Evolutionary conservation across 345 rosid genomes (phyloP), one percentile per base, ranked within the genome.

Genomic region (Lumnitzera littorea): DNA sequence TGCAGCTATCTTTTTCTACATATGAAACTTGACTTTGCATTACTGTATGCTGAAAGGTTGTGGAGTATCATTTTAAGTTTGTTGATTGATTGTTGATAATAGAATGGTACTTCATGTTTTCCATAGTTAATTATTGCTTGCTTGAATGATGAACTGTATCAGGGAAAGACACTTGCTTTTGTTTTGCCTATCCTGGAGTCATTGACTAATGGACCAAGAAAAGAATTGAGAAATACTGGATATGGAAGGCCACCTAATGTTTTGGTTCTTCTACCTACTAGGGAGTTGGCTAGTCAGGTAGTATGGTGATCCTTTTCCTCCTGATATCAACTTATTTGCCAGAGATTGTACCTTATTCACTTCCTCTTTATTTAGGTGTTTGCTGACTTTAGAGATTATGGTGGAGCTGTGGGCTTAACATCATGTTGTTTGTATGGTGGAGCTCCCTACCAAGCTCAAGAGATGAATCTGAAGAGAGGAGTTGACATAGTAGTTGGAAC

Each of bases 161-260:
- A 88, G 99, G 99, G 99, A 27, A 95, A 91, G 72, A 95, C 96
- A 48, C 70, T 95, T 65, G 99, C 99, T 11, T 95, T 95, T 77
- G 96, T 95, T 76, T 75, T 95, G 78, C 99, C 97, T 14, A 82
- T 95, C 64, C 63, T 95, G 75, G 99, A 95, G 72, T 91, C 96
- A 10, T 65, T 95, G 65, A 77, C 80, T 15, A 91, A 83, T 51
- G 96, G 97, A 11, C 84, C 78, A 13, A 65, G 87, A 2, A 88
- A 83, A 57, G 59, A 70, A 25, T 63, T 74, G 5, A 86, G 82
- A 66, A 86, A 77, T 72, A 88, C 83, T 20, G 97, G 97, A 43
- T 72, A 88, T 65, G 92, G 96, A 16, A 80, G 92, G 75, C 71
- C 91, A 14, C 97, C 99, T 0, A 83, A 91, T 67, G 96, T 91